phyloP scores from a whole-genome alignment of 2,329 filamentous ascomycete species.

The Neoscytalidium dimidiatum region DNA sequence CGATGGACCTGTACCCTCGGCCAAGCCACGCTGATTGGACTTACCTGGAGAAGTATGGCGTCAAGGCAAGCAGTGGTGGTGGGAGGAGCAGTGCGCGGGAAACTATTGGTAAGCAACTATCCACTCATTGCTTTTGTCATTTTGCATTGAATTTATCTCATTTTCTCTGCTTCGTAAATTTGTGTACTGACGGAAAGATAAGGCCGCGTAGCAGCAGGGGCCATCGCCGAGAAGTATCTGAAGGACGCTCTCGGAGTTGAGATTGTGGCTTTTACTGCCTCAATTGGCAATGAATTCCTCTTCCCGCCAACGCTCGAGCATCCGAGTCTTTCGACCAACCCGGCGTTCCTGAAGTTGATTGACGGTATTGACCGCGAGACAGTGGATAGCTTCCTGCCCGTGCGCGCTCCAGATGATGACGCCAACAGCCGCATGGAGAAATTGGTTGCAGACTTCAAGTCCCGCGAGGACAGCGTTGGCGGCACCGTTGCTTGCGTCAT shows the following conservation, averaged over 20 bases:
- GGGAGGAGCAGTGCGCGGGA: conserved; percentile 90
- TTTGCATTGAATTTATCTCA: no score
- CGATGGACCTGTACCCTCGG: conserved; percentile 88
- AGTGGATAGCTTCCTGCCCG: conserved; percentile 83
- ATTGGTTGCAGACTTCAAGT: conserved; percentile 74
- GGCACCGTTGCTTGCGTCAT: conserved; percentile 97
- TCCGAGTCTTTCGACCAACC: conserved; percentile 71
- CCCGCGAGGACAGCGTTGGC: conserved; percentile 84
- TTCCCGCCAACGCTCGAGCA: conserved; percentile 70
- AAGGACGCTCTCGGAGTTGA: conserved; percentile 78
- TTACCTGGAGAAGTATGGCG: conserved; percentile 95
- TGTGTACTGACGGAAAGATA: neutral
- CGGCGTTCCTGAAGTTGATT: conserved; percentile 76
- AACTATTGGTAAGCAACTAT: conserved; percentile 68
- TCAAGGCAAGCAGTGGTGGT: conserved; percentile 87
- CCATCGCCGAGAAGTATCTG: conserved; percentile 92
- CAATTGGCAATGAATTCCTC: conserved; percentile 77
- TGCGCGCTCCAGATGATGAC: conserved; percentile 76
- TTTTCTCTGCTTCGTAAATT: no score
- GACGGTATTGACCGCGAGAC: conserved; percentile 70
- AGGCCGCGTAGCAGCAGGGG: conserved; percentile 84
- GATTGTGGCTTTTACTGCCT: conserved; percentile 87
- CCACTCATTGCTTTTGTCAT: no score
- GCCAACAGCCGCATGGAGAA: conserved; percentile 73
- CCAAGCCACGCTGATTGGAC: conserved; percentile 96